Evolutionary conservation across 768 basidiomycete species (phyloP), one percentile per base, ranked within the genome.

Genomic region (Boletus sensibilis): DNA sequence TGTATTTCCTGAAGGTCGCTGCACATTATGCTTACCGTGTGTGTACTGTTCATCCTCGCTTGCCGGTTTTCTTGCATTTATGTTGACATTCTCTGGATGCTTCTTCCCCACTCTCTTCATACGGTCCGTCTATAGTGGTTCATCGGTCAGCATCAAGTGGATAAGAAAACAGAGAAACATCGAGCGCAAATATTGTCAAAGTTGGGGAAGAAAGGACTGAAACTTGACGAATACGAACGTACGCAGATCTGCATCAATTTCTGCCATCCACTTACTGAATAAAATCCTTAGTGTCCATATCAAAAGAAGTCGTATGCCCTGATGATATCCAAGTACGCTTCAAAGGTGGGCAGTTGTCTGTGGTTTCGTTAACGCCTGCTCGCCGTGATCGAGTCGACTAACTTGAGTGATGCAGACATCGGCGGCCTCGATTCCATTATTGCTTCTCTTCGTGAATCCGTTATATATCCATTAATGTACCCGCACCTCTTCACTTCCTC

Each of bases 371-470:
- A 7, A 2, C 34, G 11, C 9, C 14, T 40, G 11, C 14, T 25
- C 37, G 6, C 9, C 4, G 1, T 27, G 29, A 13, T 43, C 12
- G 25, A 18, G 33, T 42, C 11, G 29, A 44, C 40, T 44, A 8
- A 55, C 47, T 10, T 29, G 12, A 3, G 58, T 37, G 59, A 55
- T 59, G 55, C 70, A 81, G 93, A 96, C 64, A 90, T 99, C 51
- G 97, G 96, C 18, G 97, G 97, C 18, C 82, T 99, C 35, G 96
- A 98, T 49, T 76, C 85, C 33, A 97, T 98, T 63, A 87, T 98
- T 53, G 80, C 86, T 20, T 92, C 90, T 33, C 83, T 99, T 50
- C 86, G 92, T 50, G 97, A 98, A 78, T 92, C 94, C 53, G 87
- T 99, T 55, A 98, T 98, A 65, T 96, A 91, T 68, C 96, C 96